Conservation (phyloP, 2,329 filamentous ascomycete genomes). For the Blastomyces parvus region DNA sequence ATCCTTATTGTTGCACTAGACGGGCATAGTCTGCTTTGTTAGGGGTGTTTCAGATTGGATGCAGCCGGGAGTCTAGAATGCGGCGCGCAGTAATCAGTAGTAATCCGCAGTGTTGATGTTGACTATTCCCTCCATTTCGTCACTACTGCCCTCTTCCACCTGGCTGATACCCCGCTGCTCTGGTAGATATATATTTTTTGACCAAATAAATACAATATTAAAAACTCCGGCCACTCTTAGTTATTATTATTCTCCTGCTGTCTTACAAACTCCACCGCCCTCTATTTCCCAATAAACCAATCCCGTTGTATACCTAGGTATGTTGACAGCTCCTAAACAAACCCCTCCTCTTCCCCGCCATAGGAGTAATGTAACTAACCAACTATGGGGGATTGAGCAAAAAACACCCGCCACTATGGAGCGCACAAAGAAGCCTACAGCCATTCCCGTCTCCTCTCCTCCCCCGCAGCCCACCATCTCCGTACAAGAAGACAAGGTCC, state of each 20-base stretch:
- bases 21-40: conserved; percentile 1
- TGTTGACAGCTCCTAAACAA: too few species aligned
- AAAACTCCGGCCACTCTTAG: background rate
- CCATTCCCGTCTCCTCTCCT: conserved; percentile 63
- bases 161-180: background rate
- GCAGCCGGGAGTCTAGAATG: background rate
- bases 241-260: background rate
- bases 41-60: background rate
- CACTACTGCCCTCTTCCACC: background rate
- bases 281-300: background rate
- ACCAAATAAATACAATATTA: background rate
- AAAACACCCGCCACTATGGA: conserved; percentile 55
- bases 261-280: background rate
- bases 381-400: background rate
- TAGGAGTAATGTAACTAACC: background rate
- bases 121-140: background rate
- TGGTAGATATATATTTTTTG: background rate
- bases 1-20: background rate
- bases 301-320: too few species aligned
- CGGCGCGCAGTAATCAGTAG: too few species aligned
- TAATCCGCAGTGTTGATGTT: too few species aligned
- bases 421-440: conserved; percentile 71
- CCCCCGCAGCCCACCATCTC: conserved; percentile 69
- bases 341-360: background rate
- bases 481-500: conserved; percentile 62